phyloP scores from a whole-genome alignment of 495 filamentous ascomycete genomes.

The Aspergillus conjunctus region DNA sequence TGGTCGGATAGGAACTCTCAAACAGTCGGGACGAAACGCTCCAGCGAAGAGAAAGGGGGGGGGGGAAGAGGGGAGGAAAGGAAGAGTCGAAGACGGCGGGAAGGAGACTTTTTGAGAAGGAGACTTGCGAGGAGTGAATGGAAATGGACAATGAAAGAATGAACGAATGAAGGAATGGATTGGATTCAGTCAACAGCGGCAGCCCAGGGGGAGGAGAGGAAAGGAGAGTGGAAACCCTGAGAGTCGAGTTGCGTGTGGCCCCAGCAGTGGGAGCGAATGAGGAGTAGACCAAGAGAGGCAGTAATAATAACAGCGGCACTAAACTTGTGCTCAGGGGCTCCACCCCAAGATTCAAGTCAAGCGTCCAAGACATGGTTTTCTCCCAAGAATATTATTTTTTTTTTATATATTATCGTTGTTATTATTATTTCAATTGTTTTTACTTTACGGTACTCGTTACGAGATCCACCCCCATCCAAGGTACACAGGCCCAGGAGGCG shows the following conservation, averaged over 20 bases:
- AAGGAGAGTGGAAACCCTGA: conserved; percentile 10
- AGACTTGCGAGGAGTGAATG: conserved; percentile 6
- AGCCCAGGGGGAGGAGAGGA: conserved; percentile 19
- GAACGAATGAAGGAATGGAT: conserved; percentile 13
- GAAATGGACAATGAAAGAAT: conserved; percentile 10
- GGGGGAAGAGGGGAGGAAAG: conserved; percentile 30
- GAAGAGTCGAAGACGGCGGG: conserved; percentile 22
- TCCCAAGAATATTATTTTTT: not conserved
- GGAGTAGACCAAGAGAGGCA: conserved; percentile 19
- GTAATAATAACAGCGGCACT: conserved; percentile 14
- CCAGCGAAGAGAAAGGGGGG: conserved; percentile 20
- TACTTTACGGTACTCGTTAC: not conserved
- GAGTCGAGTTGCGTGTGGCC: conserved; percentile 14
- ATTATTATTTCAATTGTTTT: conserved; percentile 8
- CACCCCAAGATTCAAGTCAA: conserved; percentile 9
- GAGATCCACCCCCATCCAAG: not conserved
- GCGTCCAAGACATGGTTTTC: conserved; percentile 19
- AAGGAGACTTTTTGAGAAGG: conserved; percentile 20
- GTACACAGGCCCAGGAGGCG: not conserved
- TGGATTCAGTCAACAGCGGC: conserved; percentile 19
- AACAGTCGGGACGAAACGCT: conserved; percentile 22
- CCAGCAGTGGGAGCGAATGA: conserved; percentile 18
- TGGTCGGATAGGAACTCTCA: conserved; percentile 48
- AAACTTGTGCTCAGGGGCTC: conserved; percentile 15
- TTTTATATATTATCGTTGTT: not conserved